phyloP scores from a whole-genome alignment of 108 stramenopile species.

The Cyclotella atomus region DNA sequence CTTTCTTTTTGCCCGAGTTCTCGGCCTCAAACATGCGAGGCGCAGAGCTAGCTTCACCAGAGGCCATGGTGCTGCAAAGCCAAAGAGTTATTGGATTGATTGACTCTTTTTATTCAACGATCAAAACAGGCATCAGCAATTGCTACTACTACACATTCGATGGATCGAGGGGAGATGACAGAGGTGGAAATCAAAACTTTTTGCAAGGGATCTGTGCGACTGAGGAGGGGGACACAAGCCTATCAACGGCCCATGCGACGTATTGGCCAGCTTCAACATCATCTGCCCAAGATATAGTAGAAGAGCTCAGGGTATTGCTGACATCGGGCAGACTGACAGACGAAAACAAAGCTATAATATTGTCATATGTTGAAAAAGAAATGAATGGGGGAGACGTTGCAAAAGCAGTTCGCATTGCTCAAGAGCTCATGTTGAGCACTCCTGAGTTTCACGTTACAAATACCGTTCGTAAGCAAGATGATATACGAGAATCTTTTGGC shows the following conservation, averaged over 20 bases:
- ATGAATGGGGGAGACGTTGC: constrained; percentile 15
- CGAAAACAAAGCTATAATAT: constrained; percentile 21
- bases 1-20: constrained; percentile 66
- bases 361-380: constrained; percentile 16
- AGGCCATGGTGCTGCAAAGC: constrained; percentile 33
- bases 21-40: constrained; percentile 29
- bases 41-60: constrained; percentile 40
- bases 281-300: constrained; percentile 36
- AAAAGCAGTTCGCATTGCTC: constrained; percentile 40
- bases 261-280: constrained; percentile 23
- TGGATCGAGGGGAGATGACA: neutral
- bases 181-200: neutral
- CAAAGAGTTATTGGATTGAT: constrained; percentile 17
- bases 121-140: constrained; percentile 42
- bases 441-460: constrained; percentile 56
- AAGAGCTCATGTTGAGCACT: constrained; percentile 46
- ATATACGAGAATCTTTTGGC: constrained; percentile 7
- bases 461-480: constrained; percentile 1
- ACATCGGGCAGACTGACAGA: constrained; percentile 47
- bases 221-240: constrained; percentile 24
- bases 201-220: constrained; percentile 7
- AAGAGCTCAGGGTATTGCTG: constrained; percentile 57
- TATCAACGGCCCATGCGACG: constrained; percentile 10
- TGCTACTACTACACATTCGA: constrained; percentile 21
- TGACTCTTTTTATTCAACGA: constrained; percentile 26